Conservation (phyloP, 345 rosid genomes). For the Eucalyptus leucophloia region DNA sequence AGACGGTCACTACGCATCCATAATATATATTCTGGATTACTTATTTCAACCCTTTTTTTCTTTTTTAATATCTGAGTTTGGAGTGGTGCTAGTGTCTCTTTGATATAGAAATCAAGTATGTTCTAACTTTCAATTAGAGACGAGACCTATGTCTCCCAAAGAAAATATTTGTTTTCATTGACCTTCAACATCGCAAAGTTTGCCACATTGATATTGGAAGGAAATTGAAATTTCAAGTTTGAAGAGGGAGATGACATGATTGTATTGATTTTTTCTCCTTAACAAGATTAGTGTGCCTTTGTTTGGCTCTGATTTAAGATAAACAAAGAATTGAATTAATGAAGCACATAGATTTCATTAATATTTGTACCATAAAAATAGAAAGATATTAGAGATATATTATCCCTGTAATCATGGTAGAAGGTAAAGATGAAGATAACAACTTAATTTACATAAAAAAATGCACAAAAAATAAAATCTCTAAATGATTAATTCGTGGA, state of each 20-base stretch:
- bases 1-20: not conserved
- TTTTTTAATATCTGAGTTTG: accelerated
- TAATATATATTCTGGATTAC: not conserved
- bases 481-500: too few species aligned
- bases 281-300: not conserved
- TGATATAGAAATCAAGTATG: not conserved
- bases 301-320: not conserved
- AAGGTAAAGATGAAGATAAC: not conserved
- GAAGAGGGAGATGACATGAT: not conserved
- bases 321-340: not conserved
- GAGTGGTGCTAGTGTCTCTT: not conserved
- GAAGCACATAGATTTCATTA: not conserved
- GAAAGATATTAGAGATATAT: not conserved
- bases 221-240: too few species aligned
- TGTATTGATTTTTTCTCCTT: not conserved
- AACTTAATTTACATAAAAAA: too few species aligned
- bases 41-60: accelerated
- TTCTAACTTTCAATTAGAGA: accelerated
- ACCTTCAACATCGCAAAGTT: not conserved
- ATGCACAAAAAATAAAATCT: too few species aligned
- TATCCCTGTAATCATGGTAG: not conserved
- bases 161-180: not conserved
- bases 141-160: not conserved
- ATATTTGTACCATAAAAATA: not conserved
- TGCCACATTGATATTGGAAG: not conserved